Percentiles rank a stretch among this genome's conserved stretches.
These are phyloP conservation scores for Apiotrichum brassicae DNA, from an alignment of 1,284 basidiomycete genomes.

Conservation along the genomic window DNA sequence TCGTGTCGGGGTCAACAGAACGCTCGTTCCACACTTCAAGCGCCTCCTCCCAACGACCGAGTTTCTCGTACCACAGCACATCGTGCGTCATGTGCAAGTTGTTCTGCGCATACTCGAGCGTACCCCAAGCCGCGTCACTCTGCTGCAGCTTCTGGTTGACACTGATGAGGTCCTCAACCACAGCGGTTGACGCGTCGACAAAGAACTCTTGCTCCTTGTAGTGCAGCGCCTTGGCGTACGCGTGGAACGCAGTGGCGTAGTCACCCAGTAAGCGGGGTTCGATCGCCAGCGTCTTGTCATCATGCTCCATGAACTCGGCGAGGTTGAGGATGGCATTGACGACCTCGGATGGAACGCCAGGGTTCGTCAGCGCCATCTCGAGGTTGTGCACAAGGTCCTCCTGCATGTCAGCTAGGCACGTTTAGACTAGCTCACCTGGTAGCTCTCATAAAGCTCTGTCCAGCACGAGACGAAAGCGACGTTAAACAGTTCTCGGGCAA, in stretches of 20 bases:
- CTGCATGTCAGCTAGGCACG: too few relatives aligned
- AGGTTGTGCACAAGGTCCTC: constrained; percentile 90
- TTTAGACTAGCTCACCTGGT: too few relatives aligned
- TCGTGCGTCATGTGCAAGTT: constrained; percentile 48
- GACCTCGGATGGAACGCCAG: constrained; percentile 76
- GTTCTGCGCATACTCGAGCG: constrained; percentile 73
- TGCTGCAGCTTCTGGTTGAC: constrained; percentile 98
- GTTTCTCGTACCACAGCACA: constrained; percentile 85
- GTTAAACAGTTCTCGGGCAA: constrained; percentile 94
- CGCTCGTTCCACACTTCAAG: constrained; percentile 62
- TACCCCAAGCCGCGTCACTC: constrained; percentile 93
- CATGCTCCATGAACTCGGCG: constrained; percentile 99
- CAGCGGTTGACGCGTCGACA: constrained; percentile 61
- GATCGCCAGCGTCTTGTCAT: constrained; percentile 92
- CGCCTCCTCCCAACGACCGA: constrained; percentile 95
- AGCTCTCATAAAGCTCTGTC: constrained; percentile 92
- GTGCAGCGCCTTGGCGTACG: constrained; percentile 95
- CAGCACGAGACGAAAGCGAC: constrained; percentile 98
- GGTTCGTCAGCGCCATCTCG: constrained; percentile 76
- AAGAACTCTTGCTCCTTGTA: constrained; percentile 99
- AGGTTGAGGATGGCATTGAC: constrained; percentile 91
- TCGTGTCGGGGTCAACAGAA: constrained; percentile 34
- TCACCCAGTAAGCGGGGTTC: constrained; percentile 90
- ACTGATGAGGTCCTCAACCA: constrained; percentile 90
- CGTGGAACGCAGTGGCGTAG: constrained; percentile 85